These are phyloP conservation scores for Vitis rupestris DNA, from an alignment of 164 flowering plant species.

Conservation along the genomic window DNA sequence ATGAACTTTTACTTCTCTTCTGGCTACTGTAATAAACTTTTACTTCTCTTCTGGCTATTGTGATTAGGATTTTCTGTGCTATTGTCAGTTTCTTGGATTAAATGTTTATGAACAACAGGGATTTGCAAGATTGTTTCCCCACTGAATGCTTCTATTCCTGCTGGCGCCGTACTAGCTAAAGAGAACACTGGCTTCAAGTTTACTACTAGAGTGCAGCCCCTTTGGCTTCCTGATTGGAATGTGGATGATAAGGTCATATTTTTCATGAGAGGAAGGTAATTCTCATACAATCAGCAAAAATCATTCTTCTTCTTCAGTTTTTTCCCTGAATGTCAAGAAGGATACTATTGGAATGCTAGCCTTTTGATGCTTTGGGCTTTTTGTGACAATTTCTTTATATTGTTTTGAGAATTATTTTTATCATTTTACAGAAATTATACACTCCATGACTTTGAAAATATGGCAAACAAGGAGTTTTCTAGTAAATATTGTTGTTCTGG, in stretches of 20 bases:
- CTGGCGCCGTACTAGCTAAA: slow-evolving; percentile 21
- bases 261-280: slow-evolving; percentile 5
- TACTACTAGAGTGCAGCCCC: slow-evolving; percentile 21
- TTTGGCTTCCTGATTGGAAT: slow-evolving; percentile 23
- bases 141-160: slow-evolving; percentile 20
- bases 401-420: neutral
- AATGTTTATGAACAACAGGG: slow-evolving; percentile 3
- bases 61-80: neutral
- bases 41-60: neutral
- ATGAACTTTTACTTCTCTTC: too few species aligned
- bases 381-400: neutral
- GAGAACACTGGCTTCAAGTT: slow-evolving; percentile 17
- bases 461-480: slow-evolving; percentile 19
- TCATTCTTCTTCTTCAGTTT: neutral
- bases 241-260: slow-evolving; percentile 11
- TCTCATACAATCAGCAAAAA: neutral
- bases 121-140: slow-evolving; percentile 36
- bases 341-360: too few species aligned
- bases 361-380: neutral
- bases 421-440: slow-evolving; percentile 18
- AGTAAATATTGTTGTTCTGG: slow-evolving; percentile 9
- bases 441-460: slow-evolving; percentile 14
- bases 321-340: too few species aligned
- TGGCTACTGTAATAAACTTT: neutral
- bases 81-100: neutral